Evolutionary conservation across 768 basidiomycete species (phyloP).

Genomic region (Astraeus odoratus): DNA sequence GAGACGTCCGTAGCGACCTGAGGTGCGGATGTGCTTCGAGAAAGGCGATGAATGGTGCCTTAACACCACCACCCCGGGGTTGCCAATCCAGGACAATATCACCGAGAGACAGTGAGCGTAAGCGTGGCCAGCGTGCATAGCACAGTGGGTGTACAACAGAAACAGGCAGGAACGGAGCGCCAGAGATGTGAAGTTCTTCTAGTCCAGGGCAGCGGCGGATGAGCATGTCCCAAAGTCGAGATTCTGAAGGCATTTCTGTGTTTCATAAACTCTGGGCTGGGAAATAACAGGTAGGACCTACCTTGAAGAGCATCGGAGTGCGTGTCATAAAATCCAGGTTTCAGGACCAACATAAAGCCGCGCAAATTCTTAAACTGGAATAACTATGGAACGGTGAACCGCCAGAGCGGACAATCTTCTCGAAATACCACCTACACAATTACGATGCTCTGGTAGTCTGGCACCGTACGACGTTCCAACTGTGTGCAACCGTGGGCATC

Average conservation of each 20-base stretch:
- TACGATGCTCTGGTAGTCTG: slow-evolving; percentile 48
- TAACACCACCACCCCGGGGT: slow-evolving; percentile 33
- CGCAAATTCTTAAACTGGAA: slow-evolving; percentile 60
- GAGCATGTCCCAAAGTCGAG: slow-evolving; percentile 63
- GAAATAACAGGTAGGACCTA: slow-evolving; percentile 15
- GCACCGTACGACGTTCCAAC: slow-evolving; percentile 59
- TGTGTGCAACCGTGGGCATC: slow-evolving; percentile 60
- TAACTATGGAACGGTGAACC: slow-evolving; percentile 35
- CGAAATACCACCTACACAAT: slow-evolving; percentile 44
- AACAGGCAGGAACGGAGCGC: slow-evolving; percentile 27
- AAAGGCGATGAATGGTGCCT: slow-evolving; percentile 58
- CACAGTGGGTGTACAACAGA: slow-evolving; percentile 48
- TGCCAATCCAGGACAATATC: slow-evolving; percentile 59
- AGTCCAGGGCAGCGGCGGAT: slow-evolving; percentile 56
- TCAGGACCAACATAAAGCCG: slow-evolving; percentile 57
- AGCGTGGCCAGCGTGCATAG: slow-evolving; percentile 58
- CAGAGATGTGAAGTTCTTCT: slow-evolving; percentile 49
- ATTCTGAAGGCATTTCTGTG: slow-evolving; percentile 19
- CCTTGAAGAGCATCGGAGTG: slow-evolving; percentile 54
- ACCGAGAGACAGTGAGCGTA: slow-evolving; percentile 55
- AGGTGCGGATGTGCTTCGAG: slow-evolving; percentile 58
- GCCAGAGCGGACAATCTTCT: not conserved
- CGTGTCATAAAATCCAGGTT: slow-evolving; percentile 54
- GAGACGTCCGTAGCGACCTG: slow-evolving; percentile 43
- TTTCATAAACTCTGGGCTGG: slow-evolving; percentile 4